phyloP scores from a whole-genome alignment of 1,284 basidiomycete species.

The Fomes fomentarius region DNA sequence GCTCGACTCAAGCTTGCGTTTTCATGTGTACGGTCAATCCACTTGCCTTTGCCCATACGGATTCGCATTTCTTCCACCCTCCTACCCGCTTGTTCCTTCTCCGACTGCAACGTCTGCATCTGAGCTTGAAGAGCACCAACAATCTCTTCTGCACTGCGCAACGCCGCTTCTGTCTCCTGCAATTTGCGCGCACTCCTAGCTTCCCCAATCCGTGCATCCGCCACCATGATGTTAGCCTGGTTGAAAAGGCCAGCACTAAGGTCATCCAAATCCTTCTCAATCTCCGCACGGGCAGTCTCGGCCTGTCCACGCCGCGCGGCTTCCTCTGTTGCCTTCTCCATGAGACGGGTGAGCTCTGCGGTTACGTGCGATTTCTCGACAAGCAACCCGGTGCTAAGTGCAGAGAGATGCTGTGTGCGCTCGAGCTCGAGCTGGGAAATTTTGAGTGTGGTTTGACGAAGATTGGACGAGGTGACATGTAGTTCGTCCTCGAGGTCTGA shows the following conservation, averaged over 20 bases:
- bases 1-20: conserved; percentile 20
- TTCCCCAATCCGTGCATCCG: conserved; percentile 79
- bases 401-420: conserved; percentile 76
- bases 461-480: conserved; percentile 63
- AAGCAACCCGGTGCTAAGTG: conserved; percentile 85
- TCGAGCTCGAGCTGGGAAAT: conserved; percentile 76
- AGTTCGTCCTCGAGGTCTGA: conserved; percentile 94
- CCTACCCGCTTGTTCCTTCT: conserved; percentile 62
- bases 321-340: conserved; percentile 94
- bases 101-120: conserved; percentile 73
- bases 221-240: conserved; percentile 93
- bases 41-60: conserved; percentile 71
- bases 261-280: conserved; percentile 92
- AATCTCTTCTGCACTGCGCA: conserved; percentile 86
- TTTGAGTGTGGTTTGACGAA: conserved; percentile 62
- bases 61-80: conserved; percentile 50
- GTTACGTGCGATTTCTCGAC: conserved; percentile 94
- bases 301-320: conserved; percentile 90
- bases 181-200: conserved; percentile 85
- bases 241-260: conserved; percentile 87
- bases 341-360: conserved; percentile 89
- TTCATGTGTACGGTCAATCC: conserved; percentile 46
- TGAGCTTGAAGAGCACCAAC: conserved; percentile 84
- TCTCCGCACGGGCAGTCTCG: conserved; percentile 80
- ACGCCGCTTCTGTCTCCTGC: conserved; percentile 76